These are phyloP conservation scores for Phytophthora europaea DNA, from an alignment of 352 stramenopile species.

Conservation along the genomic window DNA sequence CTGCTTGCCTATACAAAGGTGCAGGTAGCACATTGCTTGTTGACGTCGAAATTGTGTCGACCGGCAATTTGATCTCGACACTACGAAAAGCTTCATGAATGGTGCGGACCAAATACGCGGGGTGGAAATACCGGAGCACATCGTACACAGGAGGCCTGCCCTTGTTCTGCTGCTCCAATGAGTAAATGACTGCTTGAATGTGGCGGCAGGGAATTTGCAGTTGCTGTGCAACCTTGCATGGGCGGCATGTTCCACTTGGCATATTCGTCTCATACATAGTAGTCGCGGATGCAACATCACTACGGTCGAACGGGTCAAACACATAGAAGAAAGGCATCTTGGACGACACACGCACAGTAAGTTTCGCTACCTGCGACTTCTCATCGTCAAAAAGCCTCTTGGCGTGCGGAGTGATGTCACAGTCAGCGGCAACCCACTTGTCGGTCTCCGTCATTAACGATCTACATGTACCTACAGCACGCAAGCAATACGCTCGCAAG, in stretches of 20 bases:
- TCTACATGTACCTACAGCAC: too few species aligned
- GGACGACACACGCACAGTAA: too few species aligned
- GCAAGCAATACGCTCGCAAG: too few species aligned
- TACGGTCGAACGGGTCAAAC: not conserved
- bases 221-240: not conserved
- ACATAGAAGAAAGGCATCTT: not conserved
- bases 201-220: not conserved
- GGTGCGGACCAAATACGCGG: not conserved
- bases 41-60: not conserved
- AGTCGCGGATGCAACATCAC: not conserved
- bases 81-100: not conserved
- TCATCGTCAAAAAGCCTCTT: too few species aligned
- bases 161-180: not conserved
- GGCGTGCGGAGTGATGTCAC: too few species aligned
- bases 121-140: not conserved
- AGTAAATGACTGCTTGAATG: not conserved
- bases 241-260: not conserved
- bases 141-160: not conserved
- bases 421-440: too few species aligned
- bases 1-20: too few species aligned
- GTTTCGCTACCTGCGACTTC: too few species aligned
- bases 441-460: too few species aligned
- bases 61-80: not conserved
- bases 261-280: not conserved
- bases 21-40: too few species aligned